Evolutionary conservation across 257 asterid species (phyloP).

Genomic region (Solanum dulcamara): DNA sequence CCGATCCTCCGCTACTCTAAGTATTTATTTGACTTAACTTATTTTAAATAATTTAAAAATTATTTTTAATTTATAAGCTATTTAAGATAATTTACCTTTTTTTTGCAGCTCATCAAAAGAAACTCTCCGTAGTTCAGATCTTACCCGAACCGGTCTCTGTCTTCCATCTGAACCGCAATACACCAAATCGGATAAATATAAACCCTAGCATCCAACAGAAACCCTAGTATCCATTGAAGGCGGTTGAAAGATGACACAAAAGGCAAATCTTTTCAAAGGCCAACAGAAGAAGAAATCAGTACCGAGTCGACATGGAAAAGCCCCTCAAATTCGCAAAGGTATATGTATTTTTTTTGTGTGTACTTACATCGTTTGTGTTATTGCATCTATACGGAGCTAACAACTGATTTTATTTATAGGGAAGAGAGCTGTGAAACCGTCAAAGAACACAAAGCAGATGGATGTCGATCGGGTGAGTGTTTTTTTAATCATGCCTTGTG

Average conservation of each 20-base stretch:
- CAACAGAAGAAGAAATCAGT: constrained; percentile 58
- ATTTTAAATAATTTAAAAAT: no score
- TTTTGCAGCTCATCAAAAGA: not conserved
- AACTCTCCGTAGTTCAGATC: not conserved
- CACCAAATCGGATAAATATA: not conserved
- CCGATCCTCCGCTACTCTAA: no score
- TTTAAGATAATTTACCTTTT: no score
- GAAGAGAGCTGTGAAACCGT: constrained; percentile 62
- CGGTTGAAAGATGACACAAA: constrained; percentile 50
- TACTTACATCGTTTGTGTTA: not conserved
- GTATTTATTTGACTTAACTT: no score
- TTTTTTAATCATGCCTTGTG: not conserved
- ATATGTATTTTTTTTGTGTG: not conserved
- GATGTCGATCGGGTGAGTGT: constrained; percentile 48
- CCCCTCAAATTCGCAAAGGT: constrained; percentile 56
- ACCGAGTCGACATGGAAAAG: constrained; percentile 90
- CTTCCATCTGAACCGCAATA: not conserved
- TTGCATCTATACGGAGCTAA: not conserved
- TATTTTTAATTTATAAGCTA: no score
- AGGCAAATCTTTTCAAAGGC: constrained; percentile 58
- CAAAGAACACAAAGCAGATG: constrained; percentile 63
- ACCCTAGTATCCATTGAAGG: not conserved
- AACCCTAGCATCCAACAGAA: not conserved
- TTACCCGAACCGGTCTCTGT: not conserved
- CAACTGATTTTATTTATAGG: constrained; percentile 27